Evolutionary conservation across 352 stramenopile genomes (phyloP).

Genomic region (Globisporangium orthogonon): DNA sequence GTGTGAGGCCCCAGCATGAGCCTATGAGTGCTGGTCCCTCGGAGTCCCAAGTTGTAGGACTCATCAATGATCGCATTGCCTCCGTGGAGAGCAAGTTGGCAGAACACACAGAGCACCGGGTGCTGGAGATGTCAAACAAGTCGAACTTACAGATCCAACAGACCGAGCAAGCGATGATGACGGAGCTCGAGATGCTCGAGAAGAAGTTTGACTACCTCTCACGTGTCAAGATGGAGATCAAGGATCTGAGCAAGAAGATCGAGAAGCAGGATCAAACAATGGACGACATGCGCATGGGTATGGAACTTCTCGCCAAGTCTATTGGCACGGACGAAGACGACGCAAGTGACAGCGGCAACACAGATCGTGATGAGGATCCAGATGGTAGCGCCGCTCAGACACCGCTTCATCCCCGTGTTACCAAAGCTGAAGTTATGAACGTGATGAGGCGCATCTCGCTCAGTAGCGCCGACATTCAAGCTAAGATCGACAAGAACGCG

Average conservation of each 20-base stretch:
- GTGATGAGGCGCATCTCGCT: conserved; percentile 13
- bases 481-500: conserved; percentile 12
- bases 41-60: conserved; percentile 16
- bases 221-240: conserved; percentile 70
- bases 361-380: conserved; percentile 3
- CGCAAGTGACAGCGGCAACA: conserved; percentile 28
- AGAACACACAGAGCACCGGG: conserved; percentile 17
- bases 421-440: conserved; percentile 4
- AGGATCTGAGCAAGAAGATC: conserved; percentile 42
- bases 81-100: conserved; percentile 28
- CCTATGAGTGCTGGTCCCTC: conserved; percentile 10
- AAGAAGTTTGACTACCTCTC: conserved; percentile 71
- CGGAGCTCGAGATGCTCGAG: conserved; percentile 49
- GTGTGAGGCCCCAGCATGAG: conserved; percentile 7
- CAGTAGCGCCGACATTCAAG: conserved; percentile 10
- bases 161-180: conserved; percentile 39
- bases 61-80: conserved; percentile 19
- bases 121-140: conserved; percentile 24
- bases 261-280: conserved; percentile 59
- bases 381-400: background rate
- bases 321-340: conserved; percentile 60
- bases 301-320: conserved; percentile 59
- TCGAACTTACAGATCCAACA: conserved; percentile 20
- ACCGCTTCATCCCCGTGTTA: background rate
- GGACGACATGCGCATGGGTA: conserved; percentile 46